Base-by-base conservation (phyloP, 768 basidiomycete genomes). In the Pulveroboletus ravenelii region DNA sequence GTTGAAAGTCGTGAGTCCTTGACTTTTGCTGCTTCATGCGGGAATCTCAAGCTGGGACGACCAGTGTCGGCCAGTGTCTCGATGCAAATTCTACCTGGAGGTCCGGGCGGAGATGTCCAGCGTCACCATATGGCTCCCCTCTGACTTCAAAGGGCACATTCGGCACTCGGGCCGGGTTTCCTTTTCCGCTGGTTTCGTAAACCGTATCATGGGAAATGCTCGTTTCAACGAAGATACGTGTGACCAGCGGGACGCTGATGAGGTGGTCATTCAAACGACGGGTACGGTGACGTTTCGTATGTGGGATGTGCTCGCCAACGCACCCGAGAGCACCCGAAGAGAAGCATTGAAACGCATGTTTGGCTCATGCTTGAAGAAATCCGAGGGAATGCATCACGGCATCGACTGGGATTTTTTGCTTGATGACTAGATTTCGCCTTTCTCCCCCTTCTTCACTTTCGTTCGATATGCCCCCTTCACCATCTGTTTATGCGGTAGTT, bases 381-480 rank as follows among this genome's bases (percentile, higher is more conserved):
- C 73, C 39, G 78, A 79, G 7, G 80, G 78, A 60, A 59, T 60
- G 29, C 56, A 72, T 37, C 51, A 48, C 3, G 57, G 62, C 39
- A 82, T 87, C 51, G 77, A 89, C 68, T 89, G 87, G 87, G 87
- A 89, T 64, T 89, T 85, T 67, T 70, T 89, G 50, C 74, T 89
- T 42, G 85, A 87, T 52, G 84, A 85, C 61, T 87, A 70, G 68
- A 35, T 47, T 38, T 45, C 34, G 8, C 29, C 25, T 20, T 41
- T 9, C 35, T 23, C 27, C 29, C 25, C 29, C 17, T 34, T 38
- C 31, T 45, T 36, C 43, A 10, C 2, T 10, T 62, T 60, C 50
- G 50, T 53, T 65, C 51, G 32, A n/a, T 17, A 51, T 50, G 48
- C 50, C 48, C 50, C 48, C 38, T n/a, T 41, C 35, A 23, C 20